A percentile compares a stretch with the other conserved stretches of the same genome.
phyloP scores from a whole-genome alignment of 1,284 basidiomycete species.

The Erythrobasidium hasegawianum region DNA sequence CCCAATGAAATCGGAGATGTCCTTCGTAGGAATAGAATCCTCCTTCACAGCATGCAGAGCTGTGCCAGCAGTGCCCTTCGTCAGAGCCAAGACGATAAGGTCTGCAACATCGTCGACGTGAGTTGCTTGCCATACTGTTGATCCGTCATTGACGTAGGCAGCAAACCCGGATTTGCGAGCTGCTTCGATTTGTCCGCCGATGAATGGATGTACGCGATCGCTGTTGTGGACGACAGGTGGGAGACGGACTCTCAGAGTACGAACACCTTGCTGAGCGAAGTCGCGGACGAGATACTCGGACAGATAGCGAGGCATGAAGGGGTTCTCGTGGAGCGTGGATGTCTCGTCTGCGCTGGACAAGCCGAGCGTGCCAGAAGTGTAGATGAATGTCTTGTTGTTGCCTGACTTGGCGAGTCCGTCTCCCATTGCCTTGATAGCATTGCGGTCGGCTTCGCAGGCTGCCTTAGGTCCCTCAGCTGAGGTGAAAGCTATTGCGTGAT shows the following conservation, averaged over 20 bases:
- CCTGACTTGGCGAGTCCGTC: background rate
- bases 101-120: conserved; percentile 43
- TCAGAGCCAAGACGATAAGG: conserved; percentile 42
- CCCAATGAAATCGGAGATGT: conserved; percentile 40
- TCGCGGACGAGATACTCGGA: background rate
- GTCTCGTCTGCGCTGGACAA: background rate
- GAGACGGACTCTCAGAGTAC: background rate
- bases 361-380: background rate
- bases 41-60: conserved; percentile 40
- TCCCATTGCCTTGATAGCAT: background rate
- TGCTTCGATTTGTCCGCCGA: conserved; percentile 25
- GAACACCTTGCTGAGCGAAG: background rate
- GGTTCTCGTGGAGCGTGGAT: background rate
- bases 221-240: background rate
- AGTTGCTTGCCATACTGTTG: conserved; percentile 37
- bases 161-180: conserved; percentile 36
- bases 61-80: conserved; percentile 26
- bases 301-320: background rate
- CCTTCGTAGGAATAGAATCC: conserved; percentile 29
- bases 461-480: background rate
- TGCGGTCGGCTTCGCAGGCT: background rate
- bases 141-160: conserved; percentile 38
- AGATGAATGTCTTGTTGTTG: background rate
- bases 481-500: background rate
- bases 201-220: conserved; percentile 33